A percentile compares a stretch with the other conserved stretches of the same genome.
Conservation (phyloP, 345 rosid species). For the Tarenaya hassleriana region DNA sequence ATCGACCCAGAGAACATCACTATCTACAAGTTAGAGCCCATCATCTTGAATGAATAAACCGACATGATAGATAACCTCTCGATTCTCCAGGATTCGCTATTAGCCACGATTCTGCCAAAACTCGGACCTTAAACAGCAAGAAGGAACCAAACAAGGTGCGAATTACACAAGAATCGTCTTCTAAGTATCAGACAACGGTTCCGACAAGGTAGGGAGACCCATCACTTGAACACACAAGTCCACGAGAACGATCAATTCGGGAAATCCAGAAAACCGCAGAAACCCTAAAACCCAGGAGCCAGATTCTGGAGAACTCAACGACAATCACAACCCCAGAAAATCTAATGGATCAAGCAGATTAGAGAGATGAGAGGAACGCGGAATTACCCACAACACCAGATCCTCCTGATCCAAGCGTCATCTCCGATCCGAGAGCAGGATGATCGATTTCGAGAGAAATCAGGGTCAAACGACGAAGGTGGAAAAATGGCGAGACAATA, state of each 20-base stretch:
- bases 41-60: too few relatives aligned
- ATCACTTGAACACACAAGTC: neutral
- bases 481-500: too few relatives aligned
- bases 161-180: neutral
- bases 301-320: neutral
- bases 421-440: neutral
- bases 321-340: neutral
- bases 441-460: too few relatives aligned
- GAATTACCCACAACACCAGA: constrained; percentile 56
- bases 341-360: neutral
- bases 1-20: too few relatives aligned
- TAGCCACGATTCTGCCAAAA: too few relatives aligned
- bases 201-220: neutral
- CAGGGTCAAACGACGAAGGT: too few relatives aligned
- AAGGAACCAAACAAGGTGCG: too few relatives aligned
- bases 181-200: neutral
- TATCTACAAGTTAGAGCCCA: too few relatives aligned
- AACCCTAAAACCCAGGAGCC: too few relatives aligned
- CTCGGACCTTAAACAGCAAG: too few relatives aligned
- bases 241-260: neutral
- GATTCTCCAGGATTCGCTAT: too few relatives aligned
- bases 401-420: constrained; percentile 71
- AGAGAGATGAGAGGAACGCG: neutral
- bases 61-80: too few relatives aligned
- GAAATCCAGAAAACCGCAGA: neutral